These are phyloP conservation scores for Lathyrus tuberosus DNA, from an alignment of 306 rosid genomes.

Conservation along the genomic window DNA sequence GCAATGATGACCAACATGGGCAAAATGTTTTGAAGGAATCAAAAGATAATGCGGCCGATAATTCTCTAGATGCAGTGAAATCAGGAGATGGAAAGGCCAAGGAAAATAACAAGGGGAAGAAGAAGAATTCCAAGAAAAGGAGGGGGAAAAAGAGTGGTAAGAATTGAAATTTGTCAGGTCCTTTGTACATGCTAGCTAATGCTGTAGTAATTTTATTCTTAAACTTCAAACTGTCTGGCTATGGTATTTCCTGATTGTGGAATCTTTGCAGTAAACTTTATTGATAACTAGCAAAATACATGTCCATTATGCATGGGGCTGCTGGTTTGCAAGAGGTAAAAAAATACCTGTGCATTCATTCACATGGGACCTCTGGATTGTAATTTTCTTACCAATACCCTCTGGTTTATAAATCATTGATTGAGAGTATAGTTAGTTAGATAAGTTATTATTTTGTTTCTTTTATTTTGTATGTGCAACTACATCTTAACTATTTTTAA, in stretches of 20 bases:
- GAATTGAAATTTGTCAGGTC: conserved; percentile 29
- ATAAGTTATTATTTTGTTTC: too few species aligned
- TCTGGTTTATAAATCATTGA: too few species aligned
- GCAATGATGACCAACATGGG: neutral
- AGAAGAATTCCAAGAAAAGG: conserved; percentile 29
- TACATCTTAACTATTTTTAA: too few species aligned
- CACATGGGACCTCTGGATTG: neutral
- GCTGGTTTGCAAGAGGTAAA: too few species aligned
- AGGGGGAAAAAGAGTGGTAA: conserved; percentile 31
- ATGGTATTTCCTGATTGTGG: neutral
- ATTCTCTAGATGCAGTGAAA: neutral
- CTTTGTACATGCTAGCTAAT: neutral
- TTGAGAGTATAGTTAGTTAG: too few species aligned
- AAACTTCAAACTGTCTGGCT: neutral
- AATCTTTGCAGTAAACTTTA: conserved; percentile 1
- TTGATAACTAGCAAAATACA: neutral
- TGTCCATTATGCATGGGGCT: neutral
- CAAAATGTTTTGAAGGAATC: conserved; percentile 22
- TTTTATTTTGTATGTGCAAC: too few species aligned
- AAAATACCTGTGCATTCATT: neutral
- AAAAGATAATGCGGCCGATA: neutral
- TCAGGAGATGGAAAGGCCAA: conserved; percentile 15
- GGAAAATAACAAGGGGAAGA: conserved; percentile 29
- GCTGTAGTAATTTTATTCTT: neutral
- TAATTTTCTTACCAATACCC: too few species aligned